These are phyloP conservation scores for Cucumis hystrix DNA, from an alignment of 306 rosid species.

Conservation along the genomic window DNA sequence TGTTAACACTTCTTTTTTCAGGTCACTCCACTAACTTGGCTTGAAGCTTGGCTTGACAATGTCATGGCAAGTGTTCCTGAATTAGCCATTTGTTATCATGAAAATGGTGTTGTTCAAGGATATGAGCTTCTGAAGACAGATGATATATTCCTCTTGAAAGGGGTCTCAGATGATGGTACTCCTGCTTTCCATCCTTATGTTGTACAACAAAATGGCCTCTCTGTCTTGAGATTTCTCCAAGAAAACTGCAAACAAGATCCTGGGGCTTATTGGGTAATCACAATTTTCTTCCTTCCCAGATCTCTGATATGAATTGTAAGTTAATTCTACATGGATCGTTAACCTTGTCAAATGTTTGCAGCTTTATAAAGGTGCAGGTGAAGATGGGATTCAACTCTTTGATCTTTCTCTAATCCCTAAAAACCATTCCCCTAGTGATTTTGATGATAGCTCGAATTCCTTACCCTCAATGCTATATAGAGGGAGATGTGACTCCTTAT, in stretches of 20 bases:
- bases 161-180: slow-evolving; percentile 84
- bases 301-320: not conserved
- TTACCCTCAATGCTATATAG: slow-evolving; percentile 52
- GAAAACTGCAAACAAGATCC: slow-evolving; percentile 99
- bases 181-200: slow-evolving; percentile 95
- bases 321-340: not conserved
- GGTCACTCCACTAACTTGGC: slow-evolving; percentile 95
- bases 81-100: slow-evolving; percentile 92
- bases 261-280: slow-evolving; percentile 87
- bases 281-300: slow-evolving; percentile 2
- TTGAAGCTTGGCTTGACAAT: slow-evolving; percentile 99
- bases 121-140: slow-evolving; percentile 90
- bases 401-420: slow-evolving; percentile 83
- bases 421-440: slow-evolving; percentile 36
- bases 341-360: slow-evolving; percentile 22
- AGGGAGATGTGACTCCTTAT: slow-evolving; percentile 72
- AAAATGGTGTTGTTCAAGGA: slow-evolving; percentile 92
- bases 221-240: slow-evolving; percentile 93
- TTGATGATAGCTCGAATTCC: slow-evolving; percentile 55
- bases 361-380: slow-evolving; percentile 95
- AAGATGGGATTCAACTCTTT: slow-evolving; percentile 89
- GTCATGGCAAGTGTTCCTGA: slow-evolving; percentile 99
- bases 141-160: slow-evolving; percentile 80
- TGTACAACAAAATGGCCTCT: slow-evolving; percentile 90
- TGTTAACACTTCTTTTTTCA: slow-evolving; percentile 14